phyloP scores from a whole-genome alignment of 345 rosid genomes.

The Aegle marmelos region DNA sequence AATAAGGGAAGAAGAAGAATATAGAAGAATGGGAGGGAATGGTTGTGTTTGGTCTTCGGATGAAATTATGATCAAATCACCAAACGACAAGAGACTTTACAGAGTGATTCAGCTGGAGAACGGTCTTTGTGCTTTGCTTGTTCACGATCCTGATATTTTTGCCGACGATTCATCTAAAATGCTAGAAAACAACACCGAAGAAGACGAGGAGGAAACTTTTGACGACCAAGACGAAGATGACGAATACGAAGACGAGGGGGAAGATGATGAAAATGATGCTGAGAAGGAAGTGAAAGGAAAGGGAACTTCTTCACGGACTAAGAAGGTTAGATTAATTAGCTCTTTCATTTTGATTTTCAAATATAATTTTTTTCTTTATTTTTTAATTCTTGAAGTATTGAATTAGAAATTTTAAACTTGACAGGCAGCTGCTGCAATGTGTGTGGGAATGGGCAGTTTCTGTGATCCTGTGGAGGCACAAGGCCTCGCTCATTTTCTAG shows the following conservation, averaged over 20 bases:
- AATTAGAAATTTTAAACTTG: slow-evolving; percentile 6
- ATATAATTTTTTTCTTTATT: neutral
- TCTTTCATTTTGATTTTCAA: neutral
- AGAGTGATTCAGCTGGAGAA: slow-evolving; percentile 64
- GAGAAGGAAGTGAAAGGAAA: slow-evolving; percentile 20
- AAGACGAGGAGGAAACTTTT: slow-evolving; percentile 25
- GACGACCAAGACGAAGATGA: slow-evolving; percentile 26
- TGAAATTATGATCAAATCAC: slow-evolving; percentile 72
- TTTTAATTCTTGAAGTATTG: neutral
- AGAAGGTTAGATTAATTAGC: slow-evolving; percentile 47
- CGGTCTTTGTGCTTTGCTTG: slow-evolving; percentile 77
- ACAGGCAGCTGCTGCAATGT: slow-evolving; percentile 99
- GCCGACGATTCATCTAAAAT: slow-evolving; percentile 27
- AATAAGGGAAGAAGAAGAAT: neutral
- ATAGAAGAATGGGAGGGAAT: slow-evolving; percentile 33
- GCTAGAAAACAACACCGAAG: slow-evolving; percentile 5
- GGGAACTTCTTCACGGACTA: slow-evolving; percentile 54
- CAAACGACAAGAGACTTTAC: slow-evolving; percentile 74
- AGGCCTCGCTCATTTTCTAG: slow-evolving; percentile 93
- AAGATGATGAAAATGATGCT: slow-evolving; percentile 24
- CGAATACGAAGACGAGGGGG: slow-evolving; percentile 26
- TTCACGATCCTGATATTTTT: slow-evolving; percentile 94
- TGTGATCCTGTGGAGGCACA: slow-evolving; percentile 93
- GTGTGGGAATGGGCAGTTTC: slow-evolving; percentile 96
- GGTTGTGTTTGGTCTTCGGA: slow-evolving; percentile 42